These are phyloP conservation scores for Quercus engelmannii DNA, from an alignment of 306 rosid species.

Conservation along the genomic window DNA sequence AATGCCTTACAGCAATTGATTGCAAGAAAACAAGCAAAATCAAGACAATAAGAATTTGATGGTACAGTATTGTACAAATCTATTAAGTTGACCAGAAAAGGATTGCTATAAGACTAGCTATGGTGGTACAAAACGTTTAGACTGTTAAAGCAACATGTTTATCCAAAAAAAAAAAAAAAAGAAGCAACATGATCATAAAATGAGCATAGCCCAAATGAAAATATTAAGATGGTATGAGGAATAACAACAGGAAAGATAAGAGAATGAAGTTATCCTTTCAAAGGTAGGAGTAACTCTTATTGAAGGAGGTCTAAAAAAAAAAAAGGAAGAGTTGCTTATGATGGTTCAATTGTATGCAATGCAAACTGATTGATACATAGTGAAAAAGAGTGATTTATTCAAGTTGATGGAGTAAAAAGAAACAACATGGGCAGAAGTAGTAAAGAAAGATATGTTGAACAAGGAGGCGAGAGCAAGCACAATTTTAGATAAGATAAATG, in stretches of 20 bases:
- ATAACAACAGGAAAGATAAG: neutral
- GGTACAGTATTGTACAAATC: neutral
- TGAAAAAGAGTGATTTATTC: neutral
- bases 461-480: too few species aligned
- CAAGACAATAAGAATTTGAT: constrained; percentile 1
- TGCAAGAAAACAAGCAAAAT: neutral
- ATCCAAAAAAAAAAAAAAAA: neutral
- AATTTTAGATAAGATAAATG: too few species aligned
- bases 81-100: neutral
- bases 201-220: neutral
- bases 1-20: neutral
- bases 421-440: too few species aligned
- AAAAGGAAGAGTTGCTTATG: neutral
- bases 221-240: neutral
- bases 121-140: neutral
- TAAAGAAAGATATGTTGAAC: too few species aligned
- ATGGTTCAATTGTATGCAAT: neutral
- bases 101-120: neutral
- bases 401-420: neutral
- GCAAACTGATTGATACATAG: neutral
- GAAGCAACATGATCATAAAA: neutral
- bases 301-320: neutral
- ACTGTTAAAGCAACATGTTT: too few species aligned
- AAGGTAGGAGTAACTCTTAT: neutral
- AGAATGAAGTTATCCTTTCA: neutral